Percentiles rank a stretch among this genome's conserved stretches.
These are phyloP conservation scores for Naegleria fowleri DNA, from an alignment of 208 protist species.

Conservation along the genomic window DNA sequence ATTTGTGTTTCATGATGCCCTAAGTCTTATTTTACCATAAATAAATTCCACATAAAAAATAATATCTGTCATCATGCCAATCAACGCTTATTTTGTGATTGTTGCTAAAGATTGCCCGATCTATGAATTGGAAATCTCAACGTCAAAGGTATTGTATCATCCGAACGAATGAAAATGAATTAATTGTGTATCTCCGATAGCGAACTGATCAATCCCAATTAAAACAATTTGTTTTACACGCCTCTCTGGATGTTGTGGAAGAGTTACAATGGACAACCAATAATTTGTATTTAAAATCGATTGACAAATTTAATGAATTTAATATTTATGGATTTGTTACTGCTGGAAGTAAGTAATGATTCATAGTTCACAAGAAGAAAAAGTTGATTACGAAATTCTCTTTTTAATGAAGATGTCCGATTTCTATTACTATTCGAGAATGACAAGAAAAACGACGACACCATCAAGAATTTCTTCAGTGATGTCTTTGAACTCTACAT, in stretches of 20 bases:
- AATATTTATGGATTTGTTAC: constrained; percentile 28
- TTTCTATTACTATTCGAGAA: constrained; percentile 22
- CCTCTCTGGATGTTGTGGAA: constrained; percentile 28
- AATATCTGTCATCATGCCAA: background rate
- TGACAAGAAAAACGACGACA: constrained; percentile 23
- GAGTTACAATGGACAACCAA: constrained; percentile 32
- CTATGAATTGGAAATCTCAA: constrained; percentile 31
- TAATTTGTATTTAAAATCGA: constrained; percentile 27
- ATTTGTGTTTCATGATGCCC: constrained; percentile 26
- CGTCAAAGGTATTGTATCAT: background rate
- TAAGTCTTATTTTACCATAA: no score
- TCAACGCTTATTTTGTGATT: constrained; percentile 32
- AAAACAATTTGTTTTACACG: constrained; percentile 37
- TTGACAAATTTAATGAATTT: constrained; percentile 37
- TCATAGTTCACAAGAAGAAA: background rate
- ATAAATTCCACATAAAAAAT: background rate
- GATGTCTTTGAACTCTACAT: constrained; percentile 34
- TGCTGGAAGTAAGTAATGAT: constrained; percentile 15
- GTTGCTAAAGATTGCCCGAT: constrained; percentile 32
- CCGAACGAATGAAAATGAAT: background rate
- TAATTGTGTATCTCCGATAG: background rate
- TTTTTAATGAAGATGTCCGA: constrained; percentile 19
- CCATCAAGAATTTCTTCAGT: constrained; percentile 35
- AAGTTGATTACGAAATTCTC: background rate
- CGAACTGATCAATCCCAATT: constrained; percentile 20